Conservation (phyloP, 495 filamentous ascomycete species). For the Daldinia vernicosa region DNA sequence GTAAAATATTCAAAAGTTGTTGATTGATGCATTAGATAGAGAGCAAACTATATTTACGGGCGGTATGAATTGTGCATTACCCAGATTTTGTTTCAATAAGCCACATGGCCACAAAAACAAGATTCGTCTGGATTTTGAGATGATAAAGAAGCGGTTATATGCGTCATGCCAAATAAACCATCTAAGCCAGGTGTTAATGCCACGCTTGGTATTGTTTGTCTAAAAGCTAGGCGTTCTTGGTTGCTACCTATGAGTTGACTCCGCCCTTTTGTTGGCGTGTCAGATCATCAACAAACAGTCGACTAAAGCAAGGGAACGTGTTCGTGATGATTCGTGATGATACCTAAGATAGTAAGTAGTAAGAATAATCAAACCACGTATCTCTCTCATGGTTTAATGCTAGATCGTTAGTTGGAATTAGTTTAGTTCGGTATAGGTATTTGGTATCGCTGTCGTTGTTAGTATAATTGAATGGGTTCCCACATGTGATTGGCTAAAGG, state of each 20-base stretch:
- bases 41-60: too few species aligned
- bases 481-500: conserved; percentile 13
- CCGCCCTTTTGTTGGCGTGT: conserved; percentile 7
- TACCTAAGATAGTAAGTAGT: not conserved
- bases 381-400: not conserved
- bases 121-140: not conserved
- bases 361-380: not conserved
- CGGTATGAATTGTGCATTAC: not conserved
- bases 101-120: not conserved
- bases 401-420: not conserved
- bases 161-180: not conserved
- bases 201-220: not conserved
- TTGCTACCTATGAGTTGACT: conserved; percentile 11
- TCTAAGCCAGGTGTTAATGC: conserved; percentile 14
- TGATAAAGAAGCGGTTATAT: not conserved
- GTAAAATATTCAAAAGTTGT: too few species aligned
- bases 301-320: conserved; percentile 7
- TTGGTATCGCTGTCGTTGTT: conserved; percentile 4
- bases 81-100: not conserved
- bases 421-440: conserved; percentile 9
- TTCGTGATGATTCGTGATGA: not conserved
- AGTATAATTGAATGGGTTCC: not conserved
- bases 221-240: conserved; percentile 6
- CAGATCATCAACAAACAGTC: not conserved
- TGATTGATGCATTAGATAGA: too few species aligned